Base-by-base conservation (phyloP, 2,329 filamentous ascomycete species). In the Trichoderma sp. region DNA sequence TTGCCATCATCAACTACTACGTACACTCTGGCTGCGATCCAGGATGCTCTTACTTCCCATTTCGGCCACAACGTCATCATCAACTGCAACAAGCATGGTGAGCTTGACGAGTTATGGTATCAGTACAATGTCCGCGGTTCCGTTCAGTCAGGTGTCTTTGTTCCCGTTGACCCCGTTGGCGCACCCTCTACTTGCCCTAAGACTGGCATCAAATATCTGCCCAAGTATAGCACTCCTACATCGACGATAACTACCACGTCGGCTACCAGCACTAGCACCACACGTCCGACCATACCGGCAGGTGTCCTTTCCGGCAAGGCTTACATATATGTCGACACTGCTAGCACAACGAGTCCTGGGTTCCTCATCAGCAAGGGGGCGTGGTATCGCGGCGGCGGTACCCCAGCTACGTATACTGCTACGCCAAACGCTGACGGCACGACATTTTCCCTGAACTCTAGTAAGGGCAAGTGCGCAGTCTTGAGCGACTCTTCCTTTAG, bases 101-200 rank as follows among this genome's bases (percentile, higher is more conserved):
- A 82, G 53, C 78, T 89, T 9, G 85, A 86, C 63, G 85, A 89
- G 78, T 82, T 88, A 12, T 88, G 86, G 84, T 89, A 89, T 76
- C 89, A 91, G 78, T 93, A 87, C 84, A 88, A 91, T 75, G 83
- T 87, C 66, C 81, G 82, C 15, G 87, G 87, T 12, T 88, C 86
- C 43, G 79, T 91, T 2, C 86, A 90, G 76, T 84, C 82, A 3
- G 91, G 90, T 71, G 79, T 85, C 4, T 93, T 91, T 74, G 84
- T 89, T 28, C 80, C 90, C 14, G 80, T 87, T 4, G 82, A 85
- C 67, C 85, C 80, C 72, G 86, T 89, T 74, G 87, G 89, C 32
- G 84, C 86, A 8, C 86, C 84, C 61, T 89, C 89, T 18, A 87
- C 83, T 53, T 94, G 92, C 79, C 88, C 91, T 0, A 84, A 81